Evolutionary conservation across 345 rosid genomes (phyloP).

Genomic region (Dovyalis caffra): DNA sequence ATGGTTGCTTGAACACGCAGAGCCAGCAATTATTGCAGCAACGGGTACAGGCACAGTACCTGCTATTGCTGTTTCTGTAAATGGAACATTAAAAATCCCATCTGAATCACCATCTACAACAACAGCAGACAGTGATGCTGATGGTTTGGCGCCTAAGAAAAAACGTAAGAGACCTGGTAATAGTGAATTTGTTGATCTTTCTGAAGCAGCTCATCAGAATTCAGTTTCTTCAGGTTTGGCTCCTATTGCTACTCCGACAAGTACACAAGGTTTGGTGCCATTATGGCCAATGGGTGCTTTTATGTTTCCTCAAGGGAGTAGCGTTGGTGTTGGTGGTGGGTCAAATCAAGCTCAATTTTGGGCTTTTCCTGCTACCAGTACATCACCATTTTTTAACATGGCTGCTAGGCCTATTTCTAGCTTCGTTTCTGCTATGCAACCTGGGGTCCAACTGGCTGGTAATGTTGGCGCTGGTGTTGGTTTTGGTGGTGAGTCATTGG

Average conservation of each 20-base stretch:
- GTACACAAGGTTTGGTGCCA: conserved; percentile 45
- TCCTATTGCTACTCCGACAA: conserved; percentile 29
- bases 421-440: conserved; percentile 33
- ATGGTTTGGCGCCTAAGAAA: conserved; percentile 31
- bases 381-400: conserved; percentile 41
- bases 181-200: conserved; percentile 47
- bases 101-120: conserved; percentile 36
- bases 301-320: conserved; percentile 9
- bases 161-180: conserved; percentile 48
- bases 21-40: conserved; percentile 70
- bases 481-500: background rate
- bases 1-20: conserved; percentile 72
- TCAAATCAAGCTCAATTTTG: conserved; percentile 46
- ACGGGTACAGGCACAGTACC: conserved; percentile 77
- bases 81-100: conserved; percentile 67
- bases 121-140: conserved; percentile 24
- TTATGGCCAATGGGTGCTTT: conserved; percentile 52
- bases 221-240: conserved; percentile 61
- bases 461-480: background rate
- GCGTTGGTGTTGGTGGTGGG: conserved; percentile 23
- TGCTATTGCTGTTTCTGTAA: conserved; percentile 75
- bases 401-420: conserved; percentile 41
- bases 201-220: conserved; percentile 26
- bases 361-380: conserved; percentile 47
- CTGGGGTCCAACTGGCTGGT: conserved; percentile 20